Percentiles rank a stretch among this genome's conserved stretches.
Evolutionary conservation across 2,329 filamentous ascomycete species (phyloP).

Genomic region (Fusarium sp.): DNA sequence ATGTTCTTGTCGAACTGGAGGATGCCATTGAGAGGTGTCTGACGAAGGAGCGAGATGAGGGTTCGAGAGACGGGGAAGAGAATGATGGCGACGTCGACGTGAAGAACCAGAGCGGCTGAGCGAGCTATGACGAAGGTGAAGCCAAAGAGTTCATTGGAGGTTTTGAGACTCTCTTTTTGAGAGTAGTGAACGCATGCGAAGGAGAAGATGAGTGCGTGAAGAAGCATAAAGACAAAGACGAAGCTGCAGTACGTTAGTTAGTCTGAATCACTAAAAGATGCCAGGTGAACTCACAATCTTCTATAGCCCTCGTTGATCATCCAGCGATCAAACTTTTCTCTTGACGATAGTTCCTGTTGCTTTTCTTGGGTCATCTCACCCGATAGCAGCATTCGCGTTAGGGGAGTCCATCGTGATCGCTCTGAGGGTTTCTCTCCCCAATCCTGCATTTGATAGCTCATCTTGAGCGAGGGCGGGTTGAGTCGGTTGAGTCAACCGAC

Average conservation of each 20-base stretch:
- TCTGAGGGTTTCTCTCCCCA: slow-evolving; percentile 62
- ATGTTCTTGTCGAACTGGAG: slow-evolving; percentile 92
- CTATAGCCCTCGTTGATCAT: slow-evolving; percentile 91
- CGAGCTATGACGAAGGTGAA: slow-evolving; percentile 81
- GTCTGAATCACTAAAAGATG: background rate
- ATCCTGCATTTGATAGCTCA: slow-evolving; percentile 42
- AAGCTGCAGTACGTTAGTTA: slow-evolving; percentile 59
- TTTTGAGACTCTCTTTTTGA: slow-evolving; percentile 77
- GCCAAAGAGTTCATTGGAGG: slow-evolving; percentile 74
- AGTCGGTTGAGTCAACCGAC: background rate
- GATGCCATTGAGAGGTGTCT: slow-evolving; percentile 85
- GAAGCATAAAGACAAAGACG: slow-evolving; percentile 76
- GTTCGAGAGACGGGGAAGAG: slow-evolving; percentile 86
- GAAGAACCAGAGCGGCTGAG: slow-evolving; percentile 78
- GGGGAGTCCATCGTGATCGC: slow-evolving; percentile 81
- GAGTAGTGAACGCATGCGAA: slow-evolving; percentile 85
- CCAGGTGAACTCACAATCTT: slow-evolving; percentile 69
- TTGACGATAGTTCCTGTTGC: slow-evolving; percentile 72
- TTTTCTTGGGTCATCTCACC: slow-evolving; percentile 82
- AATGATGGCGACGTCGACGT: slow-evolving; percentile 83
- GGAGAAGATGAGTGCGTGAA: slow-evolving; percentile 80
- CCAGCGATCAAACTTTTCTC: slow-evolving; percentile 83
- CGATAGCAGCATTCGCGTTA: slow-evolving; percentile 84
- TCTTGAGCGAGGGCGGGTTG: slow-evolving; percentile 25
- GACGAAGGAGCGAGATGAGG: slow-evolving; percentile 80